Base-by-base conservation (phyloP, 805 yeast species). In the Ogataea nonfermentans region DNA sequence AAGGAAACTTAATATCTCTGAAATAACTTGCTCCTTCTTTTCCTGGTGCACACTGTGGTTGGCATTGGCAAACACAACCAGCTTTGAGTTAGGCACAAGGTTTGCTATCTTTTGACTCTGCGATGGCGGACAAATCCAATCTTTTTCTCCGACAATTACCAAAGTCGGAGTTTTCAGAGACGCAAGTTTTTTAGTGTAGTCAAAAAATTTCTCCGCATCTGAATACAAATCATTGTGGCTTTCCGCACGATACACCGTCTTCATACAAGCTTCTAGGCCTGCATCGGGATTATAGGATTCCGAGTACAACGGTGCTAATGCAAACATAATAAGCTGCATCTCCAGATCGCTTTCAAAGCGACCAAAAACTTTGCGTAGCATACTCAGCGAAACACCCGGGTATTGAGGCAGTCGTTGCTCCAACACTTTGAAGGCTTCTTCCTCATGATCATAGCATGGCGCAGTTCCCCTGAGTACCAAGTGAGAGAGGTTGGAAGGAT, bases 381-480 rank as follows among this genome's bases (percentile, higher is more conserved):
- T 53, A 7, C 25, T 35, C 8, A 48, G 22, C 9, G 57, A 51
- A 4, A 51, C 50, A n/a, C 48, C 49, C 9, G 53, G 48, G 13
- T 39, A 47, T 13, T 35, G 37, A 10, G 41, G 35, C 24, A 53
- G 25, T n/a, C 46, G 32, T 3, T 40, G 29, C 15, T 41, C 31
- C n/a, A 53, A 26, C 2, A 37, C 47, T 9, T 33, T 30, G 13
- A 48, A 28, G 6, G 56, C 55, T n/a, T 40, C 48, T 10, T 31
- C 42, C 29, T 53, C 57, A 22, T 53, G 57, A 31, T 51, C 52
- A 25, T 53, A 37, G 9, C 55, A 51, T 6, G 56, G 47, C 10
- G 57, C 57, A 4, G 57, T 51, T n/a, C 57, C 57, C 14, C 57
- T 38, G 8, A 53, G 35, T 10, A 53, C 24, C 19, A 53, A 37